phyloP scores from a whole-genome alignment of 2,329 filamentous ascomycete genomes.

The Aspergillus udagawae region DNA sequence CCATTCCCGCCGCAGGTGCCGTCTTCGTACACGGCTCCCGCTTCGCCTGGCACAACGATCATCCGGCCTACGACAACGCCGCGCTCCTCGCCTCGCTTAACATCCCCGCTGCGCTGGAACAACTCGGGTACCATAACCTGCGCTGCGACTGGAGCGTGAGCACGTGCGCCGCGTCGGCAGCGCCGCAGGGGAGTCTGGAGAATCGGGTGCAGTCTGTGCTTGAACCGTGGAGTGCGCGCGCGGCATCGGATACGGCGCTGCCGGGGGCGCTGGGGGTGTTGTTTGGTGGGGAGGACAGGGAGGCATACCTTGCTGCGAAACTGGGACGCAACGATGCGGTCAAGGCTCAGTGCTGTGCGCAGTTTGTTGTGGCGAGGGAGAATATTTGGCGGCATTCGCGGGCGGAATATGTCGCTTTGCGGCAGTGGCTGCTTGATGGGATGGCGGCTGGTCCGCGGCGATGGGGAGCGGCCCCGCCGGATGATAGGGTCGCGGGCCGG shows the following conservation, averaged over 20 bases:
- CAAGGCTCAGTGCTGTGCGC: conserved; percentile 52
- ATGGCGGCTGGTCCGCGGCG: conserved; percentile 7
- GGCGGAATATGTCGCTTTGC: conserved; percentile 50
- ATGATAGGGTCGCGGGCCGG: conserved; percentile 44
- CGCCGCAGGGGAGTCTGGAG: conserved; percentile 42
- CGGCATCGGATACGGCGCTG: conserved; percentile 36
- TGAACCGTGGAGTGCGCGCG: conserved; percentile 43
- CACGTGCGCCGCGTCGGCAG: conserved; percentile 31
- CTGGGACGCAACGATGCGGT: conserved; percentile 43
- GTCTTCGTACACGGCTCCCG: conserved; percentile 45
- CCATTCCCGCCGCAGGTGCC: conserved; percentile 34
- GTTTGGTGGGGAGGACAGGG: conserved; percentile 33
- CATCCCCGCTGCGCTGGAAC: conserved; percentile 34
- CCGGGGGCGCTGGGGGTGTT: conserved; percentile 32
- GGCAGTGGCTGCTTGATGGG: conserved; percentile 51
- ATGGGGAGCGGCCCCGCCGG: conserved; percentile 33
- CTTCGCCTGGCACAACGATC: conserved; percentile 46
- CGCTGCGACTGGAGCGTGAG: conserved; percentile 50
- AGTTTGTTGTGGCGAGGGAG: conserved; percentile 51
- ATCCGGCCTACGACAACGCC: conserved; percentile 43
- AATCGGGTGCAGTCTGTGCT: conserved; percentile 35
- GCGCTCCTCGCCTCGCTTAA: conserved; percentile 39
- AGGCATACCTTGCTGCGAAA: conserved; percentile 25
- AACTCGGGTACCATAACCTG: conserved; percentile 46
- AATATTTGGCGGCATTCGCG: conserved; percentile 47